A percentile compares a stretch with the other conserved stretches of the same genome.
phyloP scores from a whole-genome alignment of 768 basidiomycete species.

The Crucibulum laeve region DNA sequence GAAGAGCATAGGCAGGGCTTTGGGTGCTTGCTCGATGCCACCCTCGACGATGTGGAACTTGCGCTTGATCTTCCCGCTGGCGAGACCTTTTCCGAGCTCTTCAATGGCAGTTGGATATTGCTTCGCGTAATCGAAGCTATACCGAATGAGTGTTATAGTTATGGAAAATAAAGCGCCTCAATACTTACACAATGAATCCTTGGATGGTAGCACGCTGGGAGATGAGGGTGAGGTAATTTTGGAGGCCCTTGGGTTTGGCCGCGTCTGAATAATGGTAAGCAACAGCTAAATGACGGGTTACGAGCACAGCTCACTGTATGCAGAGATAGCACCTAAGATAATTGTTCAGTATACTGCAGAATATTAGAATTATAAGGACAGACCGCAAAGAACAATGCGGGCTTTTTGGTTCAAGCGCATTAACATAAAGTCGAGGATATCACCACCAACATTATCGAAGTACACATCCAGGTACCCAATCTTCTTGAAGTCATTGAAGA shows the following conservation, averaged over 20 bases:
- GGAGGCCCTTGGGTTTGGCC: conserved; percentile 58
- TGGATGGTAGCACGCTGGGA: conserved; percentile 72
- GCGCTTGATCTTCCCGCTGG: conserved; percentile 69
- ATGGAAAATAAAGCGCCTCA: not conserved
- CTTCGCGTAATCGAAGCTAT: conserved; percentile 68
- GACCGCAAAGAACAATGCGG: conserved; percentile 79
- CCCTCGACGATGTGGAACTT: conserved; percentile 78
- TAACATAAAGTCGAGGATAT: conserved; percentile 77
- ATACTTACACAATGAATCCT: conserved; percentile 75
- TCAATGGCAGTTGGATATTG: conserved; percentile 55
- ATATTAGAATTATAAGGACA: conserved; percentile 15
- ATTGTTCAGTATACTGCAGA: conserved; percentile 1
- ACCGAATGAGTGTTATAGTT: not conserved
- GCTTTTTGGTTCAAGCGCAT: conserved; percentile 73
- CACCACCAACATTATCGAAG: conserved; percentile 82
- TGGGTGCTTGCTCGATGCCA: conserved; percentile 67
- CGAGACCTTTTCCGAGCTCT: conserved; percentile 54
- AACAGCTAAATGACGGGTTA: not conserved
- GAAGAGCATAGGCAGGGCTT: conserved; percentile 67
- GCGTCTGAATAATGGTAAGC: conserved; percentile 35
- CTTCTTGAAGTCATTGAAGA: conserved; percentile 69
- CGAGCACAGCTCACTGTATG: conserved; percentile 54
- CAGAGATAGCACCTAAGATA: conserved; percentile 71
- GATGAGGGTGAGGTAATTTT: conserved; percentile 68
- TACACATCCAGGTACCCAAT: conserved; percentile 79